phyloP scores from a whole-genome alignment of 495 filamentous ascomycete species.

The Elasticomyces elasticus region DNA sequence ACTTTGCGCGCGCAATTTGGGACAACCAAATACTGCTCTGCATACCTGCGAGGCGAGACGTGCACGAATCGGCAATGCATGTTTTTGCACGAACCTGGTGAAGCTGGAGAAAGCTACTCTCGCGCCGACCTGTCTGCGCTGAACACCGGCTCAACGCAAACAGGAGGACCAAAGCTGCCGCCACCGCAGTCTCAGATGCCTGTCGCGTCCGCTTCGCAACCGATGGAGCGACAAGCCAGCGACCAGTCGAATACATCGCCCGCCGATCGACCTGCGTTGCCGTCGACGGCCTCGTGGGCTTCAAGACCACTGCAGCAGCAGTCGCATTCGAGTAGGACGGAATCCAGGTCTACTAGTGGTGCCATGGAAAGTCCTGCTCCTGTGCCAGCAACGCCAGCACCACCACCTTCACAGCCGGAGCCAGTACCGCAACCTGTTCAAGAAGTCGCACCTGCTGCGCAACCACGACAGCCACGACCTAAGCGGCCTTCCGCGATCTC shows the following conservation, averaged over 20 bases:
- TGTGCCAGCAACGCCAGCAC: slow-evolving; percentile 31
- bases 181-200: slow-evolving; percentile 41
- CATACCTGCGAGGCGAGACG: slow-evolving; percentile 83
- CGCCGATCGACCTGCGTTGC: slow-evolving; percentile 72
- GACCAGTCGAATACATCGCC: slow-evolving; percentile 55
- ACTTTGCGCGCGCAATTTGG: slow-evolving; percentile 85
- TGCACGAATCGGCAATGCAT: slow-evolving; percentile 94
- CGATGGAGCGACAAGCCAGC: slow-evolving; percentile 63
- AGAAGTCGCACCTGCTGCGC: background rate
- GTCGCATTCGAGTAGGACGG: slow-evolving; percentile 56
- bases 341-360: slow-evolving; percentile 68
- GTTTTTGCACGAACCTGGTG: slow-evolving; percentile 93
- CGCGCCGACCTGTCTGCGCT: slow-evolving; percentile 93
- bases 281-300: slow-evolving; percentile 89
- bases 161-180: slow-evolving; percentile 29
- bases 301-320: slow-evolving; percentile 62
- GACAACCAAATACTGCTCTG: slow-evolving; percentile 98
- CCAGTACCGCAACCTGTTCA: background rate
- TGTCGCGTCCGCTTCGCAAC: slow-evolving; percentile 49
- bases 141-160: slow-evolving; percentile 73
- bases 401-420: slow-evolving; percentile 1
- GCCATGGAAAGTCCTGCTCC: slow-evolving; percentile 72
- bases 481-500: slow-evolving; percentile 2
- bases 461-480: background rate
- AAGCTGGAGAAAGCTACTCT: slow-evolving; percentile 93